Evolutionary conservation across 2,329 filamentous ascomycete genomes (phyloP), one percentile per base, ranked within the genome.

Genomic region (Graphilbum ipis-grandicollis): DNA sequence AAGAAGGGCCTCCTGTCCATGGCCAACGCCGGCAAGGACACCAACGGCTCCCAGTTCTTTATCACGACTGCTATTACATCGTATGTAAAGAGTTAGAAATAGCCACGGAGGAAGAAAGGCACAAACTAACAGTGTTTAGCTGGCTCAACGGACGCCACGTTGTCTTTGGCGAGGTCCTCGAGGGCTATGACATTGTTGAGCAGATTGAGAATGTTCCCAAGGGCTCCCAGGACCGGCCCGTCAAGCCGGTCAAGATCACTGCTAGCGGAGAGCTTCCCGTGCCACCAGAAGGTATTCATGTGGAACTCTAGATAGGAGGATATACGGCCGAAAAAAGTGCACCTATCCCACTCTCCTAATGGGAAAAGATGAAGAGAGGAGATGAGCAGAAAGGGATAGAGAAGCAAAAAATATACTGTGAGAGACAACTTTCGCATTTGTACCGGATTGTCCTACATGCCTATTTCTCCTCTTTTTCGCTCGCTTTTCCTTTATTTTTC

Each of bases 31-130:
- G 81, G 81, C 57, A 71, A 75, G 57, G 80, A 90, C 59, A 90
- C 82, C 66, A 86, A 86, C 55, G 81, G 82, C 54, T 84, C 78
- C 41, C 82, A 90, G 56, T 90, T 90, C 68, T 90, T 90, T 69
- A 86, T 90, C 57, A 90, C 83, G 52, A 88, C 81, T 48, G 77
- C 75, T 52, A 56, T 83, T 51, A 88, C 82, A 51, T 69, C 69
- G 75, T 78, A 66, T 61, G 68, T 52, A 1, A n/a, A 17, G 7
- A 12, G 12, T 32, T 17, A 19, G 18, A 19, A 32, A 21, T 25
- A 25, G 23, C 12, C 23, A 7, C 23, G 23, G 12, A 25, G 13
- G 14, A 19, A 17, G 3, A 3, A 36, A 29, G 2, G 5, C 8
- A n/a, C 9, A n/a, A 32, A 3, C 31, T 12, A 18, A 36, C n/a